phyloP scores from a whole-genome alignment of 169 alveolate genomes.

The Plasmodium gonderi region DNA sequence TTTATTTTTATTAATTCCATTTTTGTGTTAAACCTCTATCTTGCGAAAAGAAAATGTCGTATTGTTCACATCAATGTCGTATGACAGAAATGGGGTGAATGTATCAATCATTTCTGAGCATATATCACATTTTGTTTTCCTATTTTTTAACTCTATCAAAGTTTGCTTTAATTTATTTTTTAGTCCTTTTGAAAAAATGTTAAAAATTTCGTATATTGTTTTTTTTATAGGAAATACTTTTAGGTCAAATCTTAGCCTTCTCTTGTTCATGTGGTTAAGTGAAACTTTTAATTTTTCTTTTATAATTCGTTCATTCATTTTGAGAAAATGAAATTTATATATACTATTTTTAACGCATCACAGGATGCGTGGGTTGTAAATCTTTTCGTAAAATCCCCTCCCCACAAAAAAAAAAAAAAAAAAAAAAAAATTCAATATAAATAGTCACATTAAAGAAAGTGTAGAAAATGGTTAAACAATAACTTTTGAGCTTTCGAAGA shows the following conservation, averaged over 20 bases:
- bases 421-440: no score
- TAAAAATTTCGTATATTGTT: slow-evolving; percentile 54
- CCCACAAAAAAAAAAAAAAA: no score
- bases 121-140: slow-evolving; percentile 34
- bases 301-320: slow-evolving; percentile 56
- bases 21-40: slow-evolving; percentile 42
- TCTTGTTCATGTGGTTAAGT: slow-evolving; percentile 36
- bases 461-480: neutral
- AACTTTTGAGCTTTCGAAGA: neutral
- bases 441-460: no score
- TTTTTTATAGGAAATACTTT: slow-evolving; percentile 40
- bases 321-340: neutral
- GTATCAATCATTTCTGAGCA: slow-evolving; percentile 33
- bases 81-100: slow-evolving; percentile 22
- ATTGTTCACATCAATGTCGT: slow-evolving; percentile 32
- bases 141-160: slow-evolving; percentile 19
- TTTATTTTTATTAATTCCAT: neutral
- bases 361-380: neutral
- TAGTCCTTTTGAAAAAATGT: slow-evolving; percentile 26
- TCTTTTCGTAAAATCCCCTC: neutral
- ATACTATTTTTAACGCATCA: neutral
- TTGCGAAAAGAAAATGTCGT: slow-evolving; percentile 25
- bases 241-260: slow-evolving; percentile 44
- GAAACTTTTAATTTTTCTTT: slow-evolving; percentile 40
- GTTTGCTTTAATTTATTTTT: slow-evolving; percentile 24